Base-by-base conservation (phyloP, 2,329 filamentous ascomycete species). In the Chrysoporthe austroafricana region DNA sequence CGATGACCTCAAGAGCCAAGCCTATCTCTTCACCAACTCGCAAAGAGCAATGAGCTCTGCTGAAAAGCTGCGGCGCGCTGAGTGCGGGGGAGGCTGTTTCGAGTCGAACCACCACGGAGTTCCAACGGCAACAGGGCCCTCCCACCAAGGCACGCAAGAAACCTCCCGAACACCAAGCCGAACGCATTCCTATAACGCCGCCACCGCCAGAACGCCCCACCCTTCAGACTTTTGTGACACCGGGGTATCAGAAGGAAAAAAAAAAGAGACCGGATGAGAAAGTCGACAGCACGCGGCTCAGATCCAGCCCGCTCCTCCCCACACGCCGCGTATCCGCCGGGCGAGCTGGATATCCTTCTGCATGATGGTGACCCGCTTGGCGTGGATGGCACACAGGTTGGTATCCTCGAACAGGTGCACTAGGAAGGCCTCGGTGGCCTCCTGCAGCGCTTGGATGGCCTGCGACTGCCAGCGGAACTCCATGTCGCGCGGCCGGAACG, bases 311-410 rank as follows among this genome's bases (percentile, higher is more conserved):
- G 84, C 73, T 5, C 91, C 91, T 59, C 89, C 91, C 91, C 91
- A 94, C 58, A 90, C 86, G 14, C 92, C 92, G 63, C 92, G 85
- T 80, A 95, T 94, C 72, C 92, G 83, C 74, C 92, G 84, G 26
- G 95, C 95, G 69, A 98, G 86, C 81, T 97, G 95, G 74, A 99
- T 97, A 80, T 98, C 96, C 82, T 97, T 97, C 80, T 96, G 94
- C 92, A 97, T 95, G 74, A 97, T 97, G 50, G 95, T 98, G 64
- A 98, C 94, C 77, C 95, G 87, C 83, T 97, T 97, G 70, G 95
- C 96, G 81, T 98, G 95, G 74, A 98, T 94, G 71, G 95, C 96
- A 82, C 95, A 97, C 54, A 98, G 86, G 82, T 98, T 97, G 72
- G 93, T 93, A 80, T 97, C 93, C 78, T 97, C 94, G 76, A 98